These are phyloP conservation scores for Cordyceps cateniannulata DNA, from an alignment of 2,329 filamentous ascomycete species.

Conservation along the genomic window DNA sequence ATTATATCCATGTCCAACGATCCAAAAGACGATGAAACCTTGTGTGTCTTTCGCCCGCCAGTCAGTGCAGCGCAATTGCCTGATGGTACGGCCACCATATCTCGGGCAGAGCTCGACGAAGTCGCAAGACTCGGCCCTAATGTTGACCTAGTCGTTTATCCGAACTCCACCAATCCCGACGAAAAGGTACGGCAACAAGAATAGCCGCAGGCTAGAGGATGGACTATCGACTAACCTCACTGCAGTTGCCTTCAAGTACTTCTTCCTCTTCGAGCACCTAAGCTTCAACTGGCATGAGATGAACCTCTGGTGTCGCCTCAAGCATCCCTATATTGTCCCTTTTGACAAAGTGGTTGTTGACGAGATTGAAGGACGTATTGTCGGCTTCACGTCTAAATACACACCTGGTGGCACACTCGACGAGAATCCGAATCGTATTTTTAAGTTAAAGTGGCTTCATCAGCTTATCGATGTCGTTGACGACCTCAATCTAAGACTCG, in stretches of 20 bases:
- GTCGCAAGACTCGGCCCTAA: slow-evolving; percentile 22
- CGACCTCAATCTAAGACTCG: slow-evolving; percentile 29
- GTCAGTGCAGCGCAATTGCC: neutral
- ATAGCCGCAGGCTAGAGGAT: too few relatives aligned
- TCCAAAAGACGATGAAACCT: neutral
- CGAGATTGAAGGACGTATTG: slow-evolving; percentile 21
- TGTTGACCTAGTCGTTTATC: slow-evolving; percentile 22
- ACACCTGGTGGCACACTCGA: slow-evolving; percentile 26
- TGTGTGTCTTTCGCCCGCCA: neutral
- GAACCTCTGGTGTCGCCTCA: slow-evolving; percentile 26
- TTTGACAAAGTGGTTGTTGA: slow-evolving; percentile 29
- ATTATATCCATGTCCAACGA: neutral
- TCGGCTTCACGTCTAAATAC: slow-evolving; percentile 30
- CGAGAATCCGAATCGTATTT: slow-evolving; percentile 21
- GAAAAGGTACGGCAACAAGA: too few relatives aligned
- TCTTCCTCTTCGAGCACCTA: slow-evolving; percentile 19
- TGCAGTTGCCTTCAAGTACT: slow-evolving; percentile 25
- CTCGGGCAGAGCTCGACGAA: slow-evolving; percentile 12
- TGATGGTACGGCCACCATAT: slow-evolving; percentile 16
- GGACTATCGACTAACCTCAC: too few relatives aligned
- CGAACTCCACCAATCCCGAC: neutral
- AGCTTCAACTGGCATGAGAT: slow-evolving; percentile 26
- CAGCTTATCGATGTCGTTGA: slow-evolving; percentile 31
- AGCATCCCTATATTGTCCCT: slow-evolving; percentile 24
- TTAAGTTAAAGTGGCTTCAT: slow-evolving; percentile 29